These are phyloP conservation scores for Cordyceps fumosorosea DNA, from an alignment of 2,329 filamentous ascomycete species.

Conservation along the genomic window DNA sequence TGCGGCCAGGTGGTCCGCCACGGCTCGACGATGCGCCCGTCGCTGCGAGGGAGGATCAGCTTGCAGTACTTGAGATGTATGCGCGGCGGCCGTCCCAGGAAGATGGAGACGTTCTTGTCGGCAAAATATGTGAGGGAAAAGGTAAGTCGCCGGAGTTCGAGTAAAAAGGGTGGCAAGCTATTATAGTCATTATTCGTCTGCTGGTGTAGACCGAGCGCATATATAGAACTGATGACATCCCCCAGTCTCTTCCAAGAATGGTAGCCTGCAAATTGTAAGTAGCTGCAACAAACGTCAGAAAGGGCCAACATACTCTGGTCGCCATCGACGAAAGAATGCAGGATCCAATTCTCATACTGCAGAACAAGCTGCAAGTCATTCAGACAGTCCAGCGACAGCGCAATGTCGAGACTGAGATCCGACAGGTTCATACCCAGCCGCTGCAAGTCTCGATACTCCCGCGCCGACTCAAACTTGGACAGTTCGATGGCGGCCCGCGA, in stretches of 20 bases:
- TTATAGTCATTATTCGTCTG: constrained; percentile 18
- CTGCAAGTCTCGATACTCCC: constrained; percentile 15
- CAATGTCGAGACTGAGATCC: constrained; percentile 21
- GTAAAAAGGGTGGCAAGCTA: constrained; percentile 31
- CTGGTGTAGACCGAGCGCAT: constrained; percentile 41
- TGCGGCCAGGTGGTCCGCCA: constrained; percentile 7
- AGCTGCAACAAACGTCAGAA: not conserved
- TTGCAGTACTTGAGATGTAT: constrained; percentile 37
- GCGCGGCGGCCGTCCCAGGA: constrained; percentile 42
- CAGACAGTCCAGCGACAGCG: constrained; percentile 24
- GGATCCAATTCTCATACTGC: constrained; percentile 41
- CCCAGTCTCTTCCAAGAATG: constrained; percentile 40
- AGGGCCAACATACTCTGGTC: constrained; percentile 33
- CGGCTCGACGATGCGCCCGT: not conserved
- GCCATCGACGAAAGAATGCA: constrained; percentile 36
- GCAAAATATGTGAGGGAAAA: constrained; percentile 38
- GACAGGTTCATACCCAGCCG: constrained; percentile 17
- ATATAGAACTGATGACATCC: constrained; percentile 38
- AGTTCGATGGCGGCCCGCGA: constrained; percentile 20
- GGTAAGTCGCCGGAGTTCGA: constrained; percentile 31
- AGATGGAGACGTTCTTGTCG: constrained; percentile 42
- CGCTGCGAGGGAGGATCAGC: constrained; percentile 21
- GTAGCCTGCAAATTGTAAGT: constrained; percentile 28
- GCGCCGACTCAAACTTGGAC: constrained; percentile 14
- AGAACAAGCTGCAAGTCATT: constrained; percentile 39